phyloP scores from a whole-genome alignment of 2,329 filamentous ascomycete species.

The Phialemoniopsis sp. region DNA sequence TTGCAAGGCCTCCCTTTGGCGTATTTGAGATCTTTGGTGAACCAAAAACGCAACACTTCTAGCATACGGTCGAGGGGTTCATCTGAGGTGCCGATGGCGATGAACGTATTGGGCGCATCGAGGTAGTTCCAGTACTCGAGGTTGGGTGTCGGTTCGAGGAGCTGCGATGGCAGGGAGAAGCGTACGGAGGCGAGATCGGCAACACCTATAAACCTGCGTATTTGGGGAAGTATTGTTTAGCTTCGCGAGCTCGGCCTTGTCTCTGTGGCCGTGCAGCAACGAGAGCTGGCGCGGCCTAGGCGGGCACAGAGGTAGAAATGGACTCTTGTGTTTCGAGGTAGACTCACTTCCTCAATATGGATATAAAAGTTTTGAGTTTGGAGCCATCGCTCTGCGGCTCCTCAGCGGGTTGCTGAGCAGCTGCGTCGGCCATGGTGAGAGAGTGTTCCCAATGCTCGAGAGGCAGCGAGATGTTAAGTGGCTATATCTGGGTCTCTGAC shows the following conservation, averaged over 20 bases:
- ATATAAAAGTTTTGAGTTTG: conserved; percentile 84
- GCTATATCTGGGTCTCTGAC: too few species aligned
- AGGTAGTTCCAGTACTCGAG: conserved; percentile 99
- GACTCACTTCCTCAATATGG: conserved; percentile 80
- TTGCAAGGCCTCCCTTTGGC: conserved; percentile 98
- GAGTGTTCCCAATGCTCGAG: too few species aligned
- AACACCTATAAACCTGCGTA: conserved; percentile 86
- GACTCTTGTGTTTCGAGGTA: too few species aligned
- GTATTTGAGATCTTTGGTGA: conserved; percentile 98
- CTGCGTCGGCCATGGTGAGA: conserved; percentile 10
- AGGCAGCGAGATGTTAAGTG: too few species aligned
- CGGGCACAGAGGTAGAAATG: too few species aligned
- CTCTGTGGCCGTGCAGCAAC: too few species aligned
- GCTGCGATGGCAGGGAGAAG: conserved; percentile 92
- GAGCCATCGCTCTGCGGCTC: conserved; percentile 69
- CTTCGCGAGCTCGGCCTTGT: too few species aligned
- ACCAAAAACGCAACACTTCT: conserved; percentile 93
- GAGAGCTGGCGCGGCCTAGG: too few species aligned
- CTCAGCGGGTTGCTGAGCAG: conserved; percentile 28
- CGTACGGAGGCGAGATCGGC: conserved; percentile 92
- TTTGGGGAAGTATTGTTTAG: conserved; percentile 13
- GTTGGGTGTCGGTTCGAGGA: conserved; percentile 94
- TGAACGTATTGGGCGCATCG: conserved; percentile 88
- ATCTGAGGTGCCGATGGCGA: conserved; percentile 79
- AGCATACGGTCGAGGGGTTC: conserved; percentile 92